Base-by-base conservation (phyloP, 2,329 filamentous ascomycete species). In the Arthrobotrys megalospora region DNA sequence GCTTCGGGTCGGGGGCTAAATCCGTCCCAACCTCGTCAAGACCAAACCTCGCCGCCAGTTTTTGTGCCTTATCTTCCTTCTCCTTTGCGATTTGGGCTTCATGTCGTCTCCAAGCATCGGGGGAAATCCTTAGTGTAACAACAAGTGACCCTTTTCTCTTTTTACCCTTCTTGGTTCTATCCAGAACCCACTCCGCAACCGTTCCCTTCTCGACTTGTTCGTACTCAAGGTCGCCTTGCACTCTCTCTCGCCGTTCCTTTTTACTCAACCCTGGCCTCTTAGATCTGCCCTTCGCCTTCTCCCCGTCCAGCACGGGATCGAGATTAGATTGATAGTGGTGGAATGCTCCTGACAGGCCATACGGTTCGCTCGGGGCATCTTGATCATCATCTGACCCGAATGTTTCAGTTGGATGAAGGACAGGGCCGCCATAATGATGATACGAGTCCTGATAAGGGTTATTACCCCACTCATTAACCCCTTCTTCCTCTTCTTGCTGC, bases 51-150 rank as follows among this genome's bases (percentile, higher is more conserved):
- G 68, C 68, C 4, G 69, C 64, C 14, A 79, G n/a, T 36, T 73
- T 79, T 24, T 66, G 60, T 1, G 58, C 76, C 47, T 79, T 79
- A 19, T 79, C 76, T 41, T 79, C 76, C 34, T 79, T 79, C 28
- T 69, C 52, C 36, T 58, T 55, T 3, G 62, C 68, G 21, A 73
- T 65, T 38, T 47, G 14, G 19, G 67, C 62, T 5, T 79, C 64
- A 14, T 79, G 64, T 21, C 76, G 65, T 48, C 53, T 73, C 76
- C 76, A 79, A 50, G 76, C 76, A n/a, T 79, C 76, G 3, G 76
- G 63, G 6, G 76, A 79, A 14, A 79, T 79, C 47, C 65, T 79
- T 1, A 79, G 43, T 12, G 16, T 63, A 3, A 79, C 68, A 24
- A 79, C 34, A 10, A 72, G 47, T 8, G 76, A 58, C 6, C 76